A percentile compares a stretch with the other conserved stretches of the same genome.
These are phyloP conservation scores for Datisca glomerata DNA, from an alignment of 306 rosid genomes.

Conservation along the genomic window DNA sequence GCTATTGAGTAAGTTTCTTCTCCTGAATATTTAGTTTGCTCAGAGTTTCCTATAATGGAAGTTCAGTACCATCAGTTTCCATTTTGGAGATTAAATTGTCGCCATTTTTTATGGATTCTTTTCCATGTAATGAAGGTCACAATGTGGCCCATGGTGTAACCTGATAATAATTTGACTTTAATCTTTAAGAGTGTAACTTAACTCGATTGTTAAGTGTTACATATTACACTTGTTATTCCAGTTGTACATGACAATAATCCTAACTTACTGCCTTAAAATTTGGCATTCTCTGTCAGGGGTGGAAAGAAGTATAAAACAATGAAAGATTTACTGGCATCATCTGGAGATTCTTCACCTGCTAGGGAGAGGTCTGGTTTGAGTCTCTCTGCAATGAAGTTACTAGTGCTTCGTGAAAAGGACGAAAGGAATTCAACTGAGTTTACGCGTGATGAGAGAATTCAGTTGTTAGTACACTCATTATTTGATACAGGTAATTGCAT, in stretches of 20 bases:
- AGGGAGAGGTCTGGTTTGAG: slow-evolving; percentile 66
- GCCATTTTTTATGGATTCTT: too few species aligned
- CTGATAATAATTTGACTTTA: too few species aligned
- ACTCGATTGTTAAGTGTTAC: too few species aligned
- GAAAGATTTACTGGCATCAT: slow-evolving; percentile 56
- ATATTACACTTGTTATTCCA: too few species aligned
- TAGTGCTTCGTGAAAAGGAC: slow-evolving; percentile 81
- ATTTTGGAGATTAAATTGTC: too few species aligned
- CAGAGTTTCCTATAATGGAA: slow-evolving; percentile 4
- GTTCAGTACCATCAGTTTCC: too few species aligned
- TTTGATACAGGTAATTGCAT: slow-evolving; percentile 74
- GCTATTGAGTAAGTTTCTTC: slow-evolving; percentile 76
- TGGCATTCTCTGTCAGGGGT: slow-evolving; percentile 42
- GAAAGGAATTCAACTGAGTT: slow-evolving; percentile 51
- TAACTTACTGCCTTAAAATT: slow-evolving; percentile 10
- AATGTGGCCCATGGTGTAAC: too few species aligned
- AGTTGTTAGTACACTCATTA: slow-evolving; percentile 46
- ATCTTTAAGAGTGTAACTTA: too few species aligned
- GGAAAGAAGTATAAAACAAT: slow-evolving; percentile 68
- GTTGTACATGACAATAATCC: slow-evolving; percentile 7
- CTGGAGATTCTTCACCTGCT: slow-evolving; percentile 57
- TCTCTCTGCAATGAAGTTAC: slow-evolving; percentile 70
- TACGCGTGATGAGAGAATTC: slow-evolving; percentile 47
- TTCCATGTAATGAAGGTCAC: too few species aligned
- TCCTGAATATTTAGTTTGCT: slow-evolving; percentile 12